phyloP scores from a whole-genome alignment of 139 green algal species.

The Coccomyxa sp. region DNA sequence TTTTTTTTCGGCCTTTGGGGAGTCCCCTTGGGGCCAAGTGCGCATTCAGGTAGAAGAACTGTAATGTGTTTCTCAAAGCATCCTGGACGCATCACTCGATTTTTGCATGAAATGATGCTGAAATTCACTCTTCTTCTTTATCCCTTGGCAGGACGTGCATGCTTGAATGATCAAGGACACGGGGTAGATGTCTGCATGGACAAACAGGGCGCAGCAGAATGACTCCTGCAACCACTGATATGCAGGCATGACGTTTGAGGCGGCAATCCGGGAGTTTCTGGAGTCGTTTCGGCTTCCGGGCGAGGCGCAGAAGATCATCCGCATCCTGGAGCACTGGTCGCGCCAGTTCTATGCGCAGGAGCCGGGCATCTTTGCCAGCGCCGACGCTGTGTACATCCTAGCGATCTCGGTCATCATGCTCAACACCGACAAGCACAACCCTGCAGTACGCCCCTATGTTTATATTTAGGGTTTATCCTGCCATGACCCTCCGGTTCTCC shows the following conservation, averaged over 20 bases:
- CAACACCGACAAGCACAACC: conserved; percentile 64
- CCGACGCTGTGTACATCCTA: conserved; percentile 50
- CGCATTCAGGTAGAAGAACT: too few relatives aligned
- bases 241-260: conserved; percentile 39
- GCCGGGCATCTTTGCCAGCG: conserved; percentile 8
- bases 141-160: not conserved
- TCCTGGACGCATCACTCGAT: too few relatives aligned
- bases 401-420: conserved; percentile 65
- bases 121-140: not conserved
- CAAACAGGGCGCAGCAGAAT: not conserved
- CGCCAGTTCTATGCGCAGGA: conserved; percentile 28
- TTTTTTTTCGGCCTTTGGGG: not conserved
- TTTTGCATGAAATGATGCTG: too few relatives aligned
- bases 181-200: not conserved
- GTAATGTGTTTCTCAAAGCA: too few relatives aligned
- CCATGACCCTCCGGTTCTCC: too few relatives aligned
- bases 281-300: conserved; percentile 52
- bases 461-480: not conserved
- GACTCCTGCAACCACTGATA: not conserved
- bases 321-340: conserved; percentile 50
- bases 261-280: conserved; percentile 48
- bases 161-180: not conserved
- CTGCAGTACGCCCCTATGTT: conserved; percentile 20
- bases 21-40: too few relatives aligned
- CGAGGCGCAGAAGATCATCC: conserved; percentile 58